phyloP scores from a whole-genome alignment of 768 basidiomycete genomes.

The Phaffia tasmanica region DNA sequence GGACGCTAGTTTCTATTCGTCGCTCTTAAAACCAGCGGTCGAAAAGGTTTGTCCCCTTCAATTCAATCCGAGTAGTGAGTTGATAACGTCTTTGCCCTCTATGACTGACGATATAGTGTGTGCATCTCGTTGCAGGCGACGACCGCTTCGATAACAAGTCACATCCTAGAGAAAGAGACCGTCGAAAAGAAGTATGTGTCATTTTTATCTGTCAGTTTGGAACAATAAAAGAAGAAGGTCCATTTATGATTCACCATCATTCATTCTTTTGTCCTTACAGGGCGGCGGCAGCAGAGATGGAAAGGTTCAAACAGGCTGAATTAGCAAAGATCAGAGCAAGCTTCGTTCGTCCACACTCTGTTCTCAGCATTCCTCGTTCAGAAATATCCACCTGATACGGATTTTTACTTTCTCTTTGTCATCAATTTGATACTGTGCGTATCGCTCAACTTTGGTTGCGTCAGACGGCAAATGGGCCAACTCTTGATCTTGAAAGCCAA shows the following conservation, averaged over 20 bases:
- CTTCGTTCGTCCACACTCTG: neutral
- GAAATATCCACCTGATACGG: neutral
- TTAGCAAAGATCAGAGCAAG: constrained; percentile 5
- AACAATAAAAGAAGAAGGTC: no score
- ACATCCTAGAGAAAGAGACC: no score
- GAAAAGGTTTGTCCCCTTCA: no score
- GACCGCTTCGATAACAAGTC: no score
- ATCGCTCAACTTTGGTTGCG: neutral
- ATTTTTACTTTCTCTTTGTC: neutral
- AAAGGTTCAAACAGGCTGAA: neutral
- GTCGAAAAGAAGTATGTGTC: no score
- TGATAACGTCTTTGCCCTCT: no score
- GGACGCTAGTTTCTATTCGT: no score
- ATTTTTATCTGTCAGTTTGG: no score
- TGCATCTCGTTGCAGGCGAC: no score
- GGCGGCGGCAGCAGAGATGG: constrained; percentile 3
- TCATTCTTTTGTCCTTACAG: neutral
- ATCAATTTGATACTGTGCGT: neutral
- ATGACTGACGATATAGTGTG: no score
- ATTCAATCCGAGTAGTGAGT: no score
- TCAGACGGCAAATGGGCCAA: neutral
- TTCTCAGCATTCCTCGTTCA: neutral
- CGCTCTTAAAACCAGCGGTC: no score
- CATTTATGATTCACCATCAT: neutral
- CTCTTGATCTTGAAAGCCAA: constrained; percentile 17